phyloP scores from a whole-genome alignment of 371 early-diverging fungal genomes.

The Mucor piriformis region DNA sequence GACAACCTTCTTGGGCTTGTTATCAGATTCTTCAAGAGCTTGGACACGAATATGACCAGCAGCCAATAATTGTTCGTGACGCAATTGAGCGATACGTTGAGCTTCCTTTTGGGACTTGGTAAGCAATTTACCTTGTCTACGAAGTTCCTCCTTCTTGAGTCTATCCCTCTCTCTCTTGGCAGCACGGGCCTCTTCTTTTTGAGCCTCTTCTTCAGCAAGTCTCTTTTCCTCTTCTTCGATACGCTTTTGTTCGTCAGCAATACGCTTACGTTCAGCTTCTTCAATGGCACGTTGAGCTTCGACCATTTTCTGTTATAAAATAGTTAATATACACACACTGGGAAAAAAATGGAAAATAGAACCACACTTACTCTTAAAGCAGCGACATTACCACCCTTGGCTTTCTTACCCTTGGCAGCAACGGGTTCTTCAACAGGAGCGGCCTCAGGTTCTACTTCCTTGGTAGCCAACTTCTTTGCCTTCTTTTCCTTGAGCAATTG shows the following conservation, averaged over 20 bases:
- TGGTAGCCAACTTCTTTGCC: slow-evolving; percentile 38
- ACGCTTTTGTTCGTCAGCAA: slow-evolving; percentile 44
- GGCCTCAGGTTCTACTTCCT: slow-evolving; percentile 28
- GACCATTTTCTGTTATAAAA: slow-evolving; percentile 47
- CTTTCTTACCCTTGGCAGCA: slow-evolving; percentile 44
- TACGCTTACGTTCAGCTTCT: slow-evolving; percentile 46
- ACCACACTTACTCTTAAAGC: slow-evolving; percentile 56
- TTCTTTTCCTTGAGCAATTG: slow-evolving; percentile 45
- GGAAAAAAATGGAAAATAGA: background rate
- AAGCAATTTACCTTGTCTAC: slow-evolving; percentile 89
- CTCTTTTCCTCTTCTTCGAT: slow-evolving; percentile 51
- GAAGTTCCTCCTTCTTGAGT: slow-evolving; percentile 85
- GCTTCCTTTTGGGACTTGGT: slow-evolving; percentile 94
- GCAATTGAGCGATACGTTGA: slow-evolving; percentile 71
- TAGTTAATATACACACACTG: background rate
- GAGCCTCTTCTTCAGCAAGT: slow-evolving; percentile 47
- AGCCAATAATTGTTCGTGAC: slow-evolving; percentile 79
- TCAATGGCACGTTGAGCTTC: slow-evolving; percentile 57
- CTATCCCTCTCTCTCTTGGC: slow-evolving; percentile 47
- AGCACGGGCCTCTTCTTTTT: slow-evolving; percentile 49
- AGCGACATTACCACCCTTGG: slow-evolving; percentile 47
- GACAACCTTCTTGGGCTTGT: slow-evolving; percentile 49
- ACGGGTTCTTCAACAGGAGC: slow-evolving; percentile 32
- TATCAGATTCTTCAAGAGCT: slow-evolving; percentile 62
- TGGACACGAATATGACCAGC: slow-evolving; percentile 79